A percentile compares a stretch with the other conserved stretches of the same genome.
These are phyloP conservation scores for Fusarium haematococcum DNA, from an alignment of 2,329 filamentous ascomycete species.

Conservation along the genomic window DNA sequence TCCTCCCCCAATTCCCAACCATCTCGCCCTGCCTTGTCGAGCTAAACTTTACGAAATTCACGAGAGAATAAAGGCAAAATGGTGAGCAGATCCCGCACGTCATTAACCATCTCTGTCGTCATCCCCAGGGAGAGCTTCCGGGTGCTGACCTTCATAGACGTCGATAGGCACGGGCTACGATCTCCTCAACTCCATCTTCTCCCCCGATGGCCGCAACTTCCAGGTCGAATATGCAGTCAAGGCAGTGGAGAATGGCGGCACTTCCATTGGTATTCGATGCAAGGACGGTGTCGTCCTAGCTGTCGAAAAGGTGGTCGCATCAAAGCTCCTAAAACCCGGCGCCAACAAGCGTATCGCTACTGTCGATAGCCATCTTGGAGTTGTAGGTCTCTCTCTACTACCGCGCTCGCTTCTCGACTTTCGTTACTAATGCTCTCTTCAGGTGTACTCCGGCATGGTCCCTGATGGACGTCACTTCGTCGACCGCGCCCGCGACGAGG, in stretches of 20 bases:
- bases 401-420: not conserved
- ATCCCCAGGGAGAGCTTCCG: constrained; percentile 40
- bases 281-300: constrained; percentile 97
- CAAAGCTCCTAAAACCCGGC: constrained; percentile 93
- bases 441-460: constrained; percentile 92
- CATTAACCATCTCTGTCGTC: constrained; percentile 31
- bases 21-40: constrained; percentile 6
- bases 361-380: constrained; percentile 91
- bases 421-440: constrained; percentile 19
- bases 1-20: constrained; percentile 23
- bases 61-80: constrained; percentile 45
- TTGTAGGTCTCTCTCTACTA: constrained; percentile 71
- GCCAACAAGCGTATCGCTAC: constrained; percentile 98
- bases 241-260: constrained; percentile 97
- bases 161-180: constrained; percentile 99
- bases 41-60: constrained; percentile 14
- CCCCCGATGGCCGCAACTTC: constrained; percentile 98
- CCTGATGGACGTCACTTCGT: constrained; percentile 97
- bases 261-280: constrained; percentile 94
- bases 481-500: constrained; percentile 93
- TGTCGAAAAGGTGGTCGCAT: constrained; percentile 94
- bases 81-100: constrained; percentile 43
- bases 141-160: constrained; percentile 71
- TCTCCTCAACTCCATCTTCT: constrained; percentile 99
- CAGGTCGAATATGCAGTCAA: constrained; percentile 99